Evolutionary conservation across 164 flowering plant genomes (phyloP).

Genomic region (Chimonanthus salicifolius): DNA sequence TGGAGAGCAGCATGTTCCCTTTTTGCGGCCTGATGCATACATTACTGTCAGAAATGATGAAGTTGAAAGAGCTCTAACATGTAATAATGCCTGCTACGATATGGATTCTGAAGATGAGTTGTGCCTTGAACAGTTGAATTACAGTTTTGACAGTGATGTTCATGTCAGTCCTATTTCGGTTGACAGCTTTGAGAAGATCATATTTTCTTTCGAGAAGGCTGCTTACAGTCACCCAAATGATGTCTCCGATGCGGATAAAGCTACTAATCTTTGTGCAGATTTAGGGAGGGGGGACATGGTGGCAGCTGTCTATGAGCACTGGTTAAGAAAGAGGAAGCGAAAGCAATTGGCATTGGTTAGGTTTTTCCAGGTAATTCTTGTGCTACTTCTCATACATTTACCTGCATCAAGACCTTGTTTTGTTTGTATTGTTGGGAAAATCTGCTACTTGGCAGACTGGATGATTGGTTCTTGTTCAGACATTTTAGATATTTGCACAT

Average conservation of each 20-base stretch:
- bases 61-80: constrained; percentile 54
- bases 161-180: constrained; percentile 29
- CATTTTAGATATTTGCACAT: too few species aligned
- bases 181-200: constrained; percentile 63
- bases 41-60: constrained; percentile 52
- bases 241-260: constrained; percentile 36
- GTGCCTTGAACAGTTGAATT: constrained; percentile 56
- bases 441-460: neutral
- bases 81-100: constrained; percentile 57
- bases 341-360: constrained; percentile 42
- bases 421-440: neutral
- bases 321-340: constrained; percentile 66
- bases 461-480: too few species aligned
- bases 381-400: neutral
- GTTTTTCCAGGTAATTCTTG: constrained; percentile 72
- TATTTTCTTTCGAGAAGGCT: constrained; percentile 73
- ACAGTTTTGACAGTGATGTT: constrained; percentile 16
- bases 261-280: constrained; percentile 29
- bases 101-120: constrained; percentile 84
- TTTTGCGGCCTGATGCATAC: constrained; percentile 53
- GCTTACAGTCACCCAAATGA: constrained; percentile 48
- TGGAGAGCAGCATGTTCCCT: constrained; percentile 16
- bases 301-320: constrained; percentile 50
- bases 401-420: neutral
- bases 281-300: constrained; percentile 40